These are phyloP conservation scores for Aureobasidium melanogenum DNA, from an alignment of 2,329 filamentous ascomycete species.

Conservation along the genomic window DNA sequence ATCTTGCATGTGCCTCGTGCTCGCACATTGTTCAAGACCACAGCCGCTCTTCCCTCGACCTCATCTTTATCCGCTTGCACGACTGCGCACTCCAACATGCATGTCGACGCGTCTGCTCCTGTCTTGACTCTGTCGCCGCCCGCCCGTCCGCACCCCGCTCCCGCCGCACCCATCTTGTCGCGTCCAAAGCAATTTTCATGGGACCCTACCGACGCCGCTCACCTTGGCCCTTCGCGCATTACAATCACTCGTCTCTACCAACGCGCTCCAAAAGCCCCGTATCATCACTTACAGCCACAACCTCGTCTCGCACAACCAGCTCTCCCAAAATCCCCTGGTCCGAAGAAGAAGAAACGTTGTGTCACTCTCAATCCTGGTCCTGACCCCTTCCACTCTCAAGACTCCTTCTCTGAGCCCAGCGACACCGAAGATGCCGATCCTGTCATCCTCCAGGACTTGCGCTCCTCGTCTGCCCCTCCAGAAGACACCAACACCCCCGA, in stretches of 20 bases:
- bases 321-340: neutral
- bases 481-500: slow-evolving; percentile 22
- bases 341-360: slow-evolving; percentile 5
- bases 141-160: neutral
- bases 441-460: neutral
- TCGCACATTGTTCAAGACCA: neutral
- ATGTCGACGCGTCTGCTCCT: neutral
- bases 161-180: neutral
- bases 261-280: slow-evolving; percentile 5
- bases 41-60: neutral
- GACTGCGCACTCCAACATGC: neutral
- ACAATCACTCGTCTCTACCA: slow-evolving; percentile 29
- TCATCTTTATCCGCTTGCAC: neutral
- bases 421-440: slow-evolving; percentile 2
- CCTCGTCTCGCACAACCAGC: neutral
- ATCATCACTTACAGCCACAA: neutral
- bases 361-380: neutral
- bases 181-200: slow-evolving; percentile 20
- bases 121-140: neutral
- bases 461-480: slow-evolving; percentile 24
- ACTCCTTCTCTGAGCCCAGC: neutral
- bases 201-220: slow-evolving; percentile 32
- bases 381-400: neutral
- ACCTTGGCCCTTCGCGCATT: slow-evolving; percentile 33
- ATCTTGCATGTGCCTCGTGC: neutral